Evolutionary conservation across 2,329 filamentous ascomycete genomes (phyloP).

Genomic region (Pestalotiopsis sp.): DNA sequence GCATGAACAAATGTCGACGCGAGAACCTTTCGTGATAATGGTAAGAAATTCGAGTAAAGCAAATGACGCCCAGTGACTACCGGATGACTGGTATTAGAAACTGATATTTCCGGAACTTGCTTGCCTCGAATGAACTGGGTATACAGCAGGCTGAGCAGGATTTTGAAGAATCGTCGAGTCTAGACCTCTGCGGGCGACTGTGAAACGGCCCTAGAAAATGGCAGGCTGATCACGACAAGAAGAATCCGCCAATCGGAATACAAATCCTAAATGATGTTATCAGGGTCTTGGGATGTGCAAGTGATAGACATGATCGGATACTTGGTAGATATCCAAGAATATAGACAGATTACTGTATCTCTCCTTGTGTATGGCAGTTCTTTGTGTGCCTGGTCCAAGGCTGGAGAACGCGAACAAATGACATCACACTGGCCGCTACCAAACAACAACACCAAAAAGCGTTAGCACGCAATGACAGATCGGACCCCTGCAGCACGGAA

Average conservation of each 20-base stretch:
- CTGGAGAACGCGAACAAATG: neutral
- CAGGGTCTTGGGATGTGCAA: neutral
- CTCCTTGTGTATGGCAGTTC: neutral
- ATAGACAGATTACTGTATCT: neutral
- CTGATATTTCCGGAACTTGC: neutral
- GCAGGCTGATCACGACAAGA: neutral
- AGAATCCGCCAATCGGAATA: neutral
- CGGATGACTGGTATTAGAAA: too few relatives aligned
- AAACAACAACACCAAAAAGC: neutral
- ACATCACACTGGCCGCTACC: conserved; percentile 2
- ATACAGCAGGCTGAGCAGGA: neutral
- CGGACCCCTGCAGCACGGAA: neutral
- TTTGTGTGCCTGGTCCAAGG: neutral
- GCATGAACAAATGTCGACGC: too few relatives aligned
- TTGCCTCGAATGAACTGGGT: neutral
- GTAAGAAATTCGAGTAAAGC: too few relatives aligned
- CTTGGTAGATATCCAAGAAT: neutral
- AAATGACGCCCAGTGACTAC: too few relatives aligned
- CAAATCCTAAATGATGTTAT: neutral
- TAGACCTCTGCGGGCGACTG: neutral
- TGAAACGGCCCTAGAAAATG: conserved; percentile 1
- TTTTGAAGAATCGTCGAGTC: neutral
- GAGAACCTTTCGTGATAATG: too few relatives aligned
- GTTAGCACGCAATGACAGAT: neutral
- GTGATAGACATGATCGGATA: neutral